Evolutionary conservation across 805 yeast species (phyloP).

Genomic region (Scheffersomyces amazonensis): DNA sequence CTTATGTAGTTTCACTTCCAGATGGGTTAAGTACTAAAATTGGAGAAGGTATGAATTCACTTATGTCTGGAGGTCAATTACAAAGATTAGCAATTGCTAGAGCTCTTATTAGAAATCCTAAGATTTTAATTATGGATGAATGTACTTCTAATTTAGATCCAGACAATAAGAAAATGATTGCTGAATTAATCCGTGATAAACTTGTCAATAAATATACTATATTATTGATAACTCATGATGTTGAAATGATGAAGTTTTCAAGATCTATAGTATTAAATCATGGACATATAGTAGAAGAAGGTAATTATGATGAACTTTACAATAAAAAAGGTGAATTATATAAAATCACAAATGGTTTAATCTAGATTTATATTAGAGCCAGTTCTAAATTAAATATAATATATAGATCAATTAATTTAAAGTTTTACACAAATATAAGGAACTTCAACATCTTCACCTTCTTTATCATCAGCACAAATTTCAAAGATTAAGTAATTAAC

Average conservation of each 20-base stretch:
- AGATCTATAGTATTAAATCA: conserved; percentile 44
- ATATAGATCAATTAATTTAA: conserved; percentile 8
- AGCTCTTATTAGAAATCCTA: conserved; percentile 68
- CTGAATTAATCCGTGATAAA: conserved; percentile 41
- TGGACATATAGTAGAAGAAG: conserved; percentile 50
- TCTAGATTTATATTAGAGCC: background rate
- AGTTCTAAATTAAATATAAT: too few relatives aligned
- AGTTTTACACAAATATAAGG: conserved; percentile 72
- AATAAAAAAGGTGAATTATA: background rate
- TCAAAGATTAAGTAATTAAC: conserved; percentile 80
- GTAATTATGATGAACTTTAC: conserved; percentile 22
- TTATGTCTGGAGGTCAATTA: conserved; percentile 86
- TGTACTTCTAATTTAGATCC: conserved; percentile 86
- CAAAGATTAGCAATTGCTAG: conserved; percentile 85
- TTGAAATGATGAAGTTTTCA: conserved; percentile 60
- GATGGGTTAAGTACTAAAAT: conserved; percentile 59
- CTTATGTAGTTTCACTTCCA: conserved; percentile 54
- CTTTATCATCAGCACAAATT: conserved; percentile 85
- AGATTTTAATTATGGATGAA: conserved; percentile 75
- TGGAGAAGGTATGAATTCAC: conserved; percentile 31
- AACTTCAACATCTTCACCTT: conserved; percentile 94
- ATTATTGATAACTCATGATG: conserved; percentile 72
- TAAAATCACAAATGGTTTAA: background rate
- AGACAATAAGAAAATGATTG: conserved; percentile 50
- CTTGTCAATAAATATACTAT: conserved; percentile 35